Percentiles rank a stretch among this genome's conserved stretches.
Evolutionary conservation across 2,329 filamentous ascomycete genomes (phyloP).

Genomic region (Trichoderma koningiopsis): DNA sequence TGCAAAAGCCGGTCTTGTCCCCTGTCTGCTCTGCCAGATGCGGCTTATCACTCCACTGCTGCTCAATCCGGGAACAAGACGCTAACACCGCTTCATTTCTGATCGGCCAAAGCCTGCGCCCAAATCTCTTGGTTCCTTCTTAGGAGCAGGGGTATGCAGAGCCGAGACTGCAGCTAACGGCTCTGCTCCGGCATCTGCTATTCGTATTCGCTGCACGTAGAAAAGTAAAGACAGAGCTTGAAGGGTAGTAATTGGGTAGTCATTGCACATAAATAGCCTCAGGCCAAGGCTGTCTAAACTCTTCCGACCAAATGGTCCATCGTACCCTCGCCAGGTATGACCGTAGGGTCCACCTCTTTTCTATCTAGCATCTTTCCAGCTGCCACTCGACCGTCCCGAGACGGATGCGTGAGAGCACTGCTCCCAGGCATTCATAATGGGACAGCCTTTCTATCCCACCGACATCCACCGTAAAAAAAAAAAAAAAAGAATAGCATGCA

Average conservation of each 20-base stretch:
- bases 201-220: neutral
- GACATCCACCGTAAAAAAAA: neutral
- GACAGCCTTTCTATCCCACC: neutral
- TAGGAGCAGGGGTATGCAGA: neutral
- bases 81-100: neutral
- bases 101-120: neutral
- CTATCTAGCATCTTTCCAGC: neutral
- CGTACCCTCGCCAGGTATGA: neutral
- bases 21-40: neutral
- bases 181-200: neutral
- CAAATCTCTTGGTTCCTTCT: neutral
- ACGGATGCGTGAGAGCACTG: neutral
- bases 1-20: neutral
- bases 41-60: neutral
- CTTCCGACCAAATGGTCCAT: neutral
- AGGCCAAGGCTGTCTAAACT: conserved; percentile 7
- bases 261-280: conserved; percentile 16
- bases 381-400: neutral
- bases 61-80: neutral
- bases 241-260: conserved; percentile 1
- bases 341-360: neutral
- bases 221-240: neutral
- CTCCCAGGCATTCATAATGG: neutral
- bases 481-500: neutral
- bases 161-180: neutral